Evolutionary conservation across 2,329 filamentous ascomycete genomes (phyloP).

Genomic region (Aspergillus udagawae): DNA sequence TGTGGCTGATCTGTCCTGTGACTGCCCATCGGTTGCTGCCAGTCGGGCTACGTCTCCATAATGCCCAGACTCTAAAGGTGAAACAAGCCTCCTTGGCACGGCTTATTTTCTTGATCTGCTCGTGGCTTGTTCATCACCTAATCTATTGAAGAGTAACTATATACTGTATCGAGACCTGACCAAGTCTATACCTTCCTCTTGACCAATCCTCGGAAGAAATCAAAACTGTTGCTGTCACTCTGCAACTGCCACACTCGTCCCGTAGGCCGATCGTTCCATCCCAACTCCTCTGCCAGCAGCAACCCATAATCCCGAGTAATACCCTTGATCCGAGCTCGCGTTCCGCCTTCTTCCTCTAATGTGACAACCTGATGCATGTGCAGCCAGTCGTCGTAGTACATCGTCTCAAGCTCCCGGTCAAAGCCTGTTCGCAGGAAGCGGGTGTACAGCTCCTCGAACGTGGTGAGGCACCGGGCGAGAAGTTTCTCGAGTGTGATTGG

Average conservation of each 20-base stretch:
- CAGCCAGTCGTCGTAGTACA: constrained; percentile 82
- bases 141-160: not conserved
- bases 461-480: constrained; percentile 72
- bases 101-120: not conserved
- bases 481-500: constrained; percentile 72
- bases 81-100: constrained; percentile 2
- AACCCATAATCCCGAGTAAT: constrained; percentile 92
- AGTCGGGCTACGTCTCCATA: not conserved
- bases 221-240: constrained; percentile 97
- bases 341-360: constrained; percentile 74
- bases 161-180: not conserved
- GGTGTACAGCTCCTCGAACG: constrained; percentile 72
- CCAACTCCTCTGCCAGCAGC: constrained; percentile 77
- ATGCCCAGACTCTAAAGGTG: not conserved
- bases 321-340: constrained; percentile 71
- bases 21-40: not conserved
- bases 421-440: constrained; percentile 75
- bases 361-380: constrained; percentile 72
- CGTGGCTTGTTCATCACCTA: not conserved
- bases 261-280: constrained; percentile 66
- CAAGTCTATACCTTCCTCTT: constrained; percentile 64
- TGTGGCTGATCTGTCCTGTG: too few relatives aligned
- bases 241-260: constrained; percentile 80
- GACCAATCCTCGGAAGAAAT: constrained; percentile 87
- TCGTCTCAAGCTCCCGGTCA: constrained; percentile 63